These are phyloP conservation scores for Ambrosia hybrid DNA, from an alignment of 140 eudicot genomes.

Conservation along the genomic window DNA sequence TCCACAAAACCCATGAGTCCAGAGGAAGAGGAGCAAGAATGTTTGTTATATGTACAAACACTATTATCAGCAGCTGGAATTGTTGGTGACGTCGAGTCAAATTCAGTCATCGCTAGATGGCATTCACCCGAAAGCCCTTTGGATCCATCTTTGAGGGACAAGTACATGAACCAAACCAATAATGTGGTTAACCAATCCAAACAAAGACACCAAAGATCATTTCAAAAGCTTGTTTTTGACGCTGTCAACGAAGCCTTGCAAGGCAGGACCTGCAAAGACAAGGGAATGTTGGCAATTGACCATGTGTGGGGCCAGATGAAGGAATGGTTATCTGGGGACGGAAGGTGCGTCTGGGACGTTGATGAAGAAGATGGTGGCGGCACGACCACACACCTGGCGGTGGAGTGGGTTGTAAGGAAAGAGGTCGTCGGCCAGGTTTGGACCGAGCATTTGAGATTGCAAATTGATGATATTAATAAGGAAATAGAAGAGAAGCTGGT, in stretches of 20 bases:
- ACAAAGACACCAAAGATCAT: constrained; percentile 62
- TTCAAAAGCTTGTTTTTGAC: constrained; percentile 76
- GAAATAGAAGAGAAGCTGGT: constrained; percentile 80
- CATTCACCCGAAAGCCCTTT: constrained; percentile 80
- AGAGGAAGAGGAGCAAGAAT: constrained; percentile 66
- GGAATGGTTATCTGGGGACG: constrained; percentile 61
- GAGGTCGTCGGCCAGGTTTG: constrained; percentile 86
- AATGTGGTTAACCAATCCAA: constrained; percentile 48
- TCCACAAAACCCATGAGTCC: constrained; percentile 40
- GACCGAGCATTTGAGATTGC: constrained; percentile 52
- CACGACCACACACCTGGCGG: constrained; percentile 42
- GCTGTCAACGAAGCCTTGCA: constrained; percentile 66
- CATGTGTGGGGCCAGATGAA: constrained; percentile 69
- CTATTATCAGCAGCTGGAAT: constrained; percentile 72
- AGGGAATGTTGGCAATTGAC: constrained; percentile 22
- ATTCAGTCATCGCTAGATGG: constrained; percentile 48
- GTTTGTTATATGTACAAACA: constrained; percentile 54
- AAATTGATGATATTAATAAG: constrained; percentile 52
- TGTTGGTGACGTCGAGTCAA: constrained; percentile 29
- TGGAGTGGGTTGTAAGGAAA: constrained; percentile 74
- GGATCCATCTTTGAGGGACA: constrained; percentile 80
- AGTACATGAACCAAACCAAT: constrained; percentile 43
- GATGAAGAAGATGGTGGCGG: constrained; percentile 35
- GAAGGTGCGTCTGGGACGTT: constrained; percentile 45
- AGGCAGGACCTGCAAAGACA: constrained; percentile 24